These are phyloP conservation scores for Hysterium pulicare DNA, from an alignment of 2,329 filamentous ascomycete species.

Conservation along the genomic window DNA sequence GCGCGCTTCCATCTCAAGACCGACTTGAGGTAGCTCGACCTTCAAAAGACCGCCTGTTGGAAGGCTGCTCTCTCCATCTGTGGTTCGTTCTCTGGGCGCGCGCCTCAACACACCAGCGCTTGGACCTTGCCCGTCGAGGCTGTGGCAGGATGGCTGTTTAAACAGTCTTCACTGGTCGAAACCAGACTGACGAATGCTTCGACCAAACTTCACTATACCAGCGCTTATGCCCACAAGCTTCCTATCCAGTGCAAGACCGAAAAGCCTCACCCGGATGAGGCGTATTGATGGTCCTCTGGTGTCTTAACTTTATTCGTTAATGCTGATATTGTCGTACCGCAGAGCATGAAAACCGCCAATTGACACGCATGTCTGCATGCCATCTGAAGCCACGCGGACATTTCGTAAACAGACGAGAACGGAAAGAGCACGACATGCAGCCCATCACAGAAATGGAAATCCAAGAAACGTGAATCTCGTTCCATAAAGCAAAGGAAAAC, in stretches of 20 bases:
- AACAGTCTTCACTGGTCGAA: constrained; percentile 27
- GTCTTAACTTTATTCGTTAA: constrained; percentile 10
- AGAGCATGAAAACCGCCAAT: constrained; percentile 21
- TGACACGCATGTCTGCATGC: constrained; percentile 11
- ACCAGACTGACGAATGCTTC: constrained; percentile 12
- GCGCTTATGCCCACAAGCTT: constrained; percentile 27
- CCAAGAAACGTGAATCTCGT: constrained; percentile 15
- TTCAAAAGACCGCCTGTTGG: constrained; percentile 24
- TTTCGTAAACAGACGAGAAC: constrained; percentile 15
- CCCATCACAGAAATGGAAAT: constrained; percentile 5
- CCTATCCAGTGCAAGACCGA: constrained; percentile 19
- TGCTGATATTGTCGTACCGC: constrained; percentile 18
- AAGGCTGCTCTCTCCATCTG: constrained; percentile 23
- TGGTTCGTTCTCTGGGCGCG: constrained; percentile 31
- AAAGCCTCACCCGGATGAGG: constrained; percentile 20
- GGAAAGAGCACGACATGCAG: constrained; percentile 8
- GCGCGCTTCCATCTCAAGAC: constrained; percentile 35
- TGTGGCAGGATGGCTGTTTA: constrained; percentile 24
- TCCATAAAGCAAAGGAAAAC: constrained; percentile 4
- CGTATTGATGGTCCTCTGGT: constrained; percentile 18
- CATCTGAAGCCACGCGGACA: constrained; percentile 28
- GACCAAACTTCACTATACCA: constrained; percentile 29
- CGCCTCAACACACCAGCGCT: constrained; percentile 33
- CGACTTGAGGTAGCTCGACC: constrained; percentile 18
- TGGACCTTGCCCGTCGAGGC: constrained; percentile 22